Evolutionary conservation across 2,329 filamentous ascomycete genomes (phyloP).

Genomic region (Fusarium musae): DNA sequence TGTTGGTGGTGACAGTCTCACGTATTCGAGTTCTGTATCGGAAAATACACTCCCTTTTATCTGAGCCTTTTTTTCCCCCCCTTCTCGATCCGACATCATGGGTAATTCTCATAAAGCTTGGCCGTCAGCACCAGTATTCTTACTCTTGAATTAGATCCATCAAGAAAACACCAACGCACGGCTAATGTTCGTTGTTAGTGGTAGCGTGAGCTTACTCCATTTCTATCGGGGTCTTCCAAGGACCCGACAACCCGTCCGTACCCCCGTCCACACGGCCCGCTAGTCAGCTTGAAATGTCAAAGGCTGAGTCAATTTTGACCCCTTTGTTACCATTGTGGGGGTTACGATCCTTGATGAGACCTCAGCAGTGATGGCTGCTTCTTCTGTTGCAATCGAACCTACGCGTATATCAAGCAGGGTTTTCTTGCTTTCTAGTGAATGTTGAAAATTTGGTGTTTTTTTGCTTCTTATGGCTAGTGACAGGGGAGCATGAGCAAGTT

Average conservation of each 20-base stretch:
- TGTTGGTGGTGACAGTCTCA: constrained; percentile 6
- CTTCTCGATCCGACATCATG: neutral
- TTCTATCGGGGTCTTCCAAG: constrained; percentile 47
- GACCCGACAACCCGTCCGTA: constrained; percentile 46
- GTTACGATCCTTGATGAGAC: neutral
- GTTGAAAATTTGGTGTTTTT: neutral
- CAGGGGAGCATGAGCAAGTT: neutral
- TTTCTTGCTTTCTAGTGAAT: neutral
- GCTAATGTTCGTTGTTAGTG: neutral
- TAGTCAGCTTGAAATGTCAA: neutral
- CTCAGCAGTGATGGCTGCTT: neutral
- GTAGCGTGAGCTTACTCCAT: neutral
- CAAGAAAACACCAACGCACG: neutral
- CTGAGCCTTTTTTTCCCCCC: neutral
- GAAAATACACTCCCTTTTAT: neutral
- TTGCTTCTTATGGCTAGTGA: neutral
- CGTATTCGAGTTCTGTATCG: neutral
- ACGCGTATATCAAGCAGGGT: neutral
- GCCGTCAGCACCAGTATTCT: constrained; percentile 11
- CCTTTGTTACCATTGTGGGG: constrained; percentile 7
- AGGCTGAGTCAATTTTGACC: neutral
- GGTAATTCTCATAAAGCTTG: constrained; percentile 6
- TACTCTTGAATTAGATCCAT: neutral
- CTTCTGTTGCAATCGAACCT: neutral
- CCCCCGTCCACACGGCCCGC: constrained; percentile 15